A percentile compares a stretch with the other conserved stretches of the same genome.
phyloP scores from a whole-genome alignment of 2,329 filamentous ascomycete genomes.

The Colletotrichum phormii region DNA sequence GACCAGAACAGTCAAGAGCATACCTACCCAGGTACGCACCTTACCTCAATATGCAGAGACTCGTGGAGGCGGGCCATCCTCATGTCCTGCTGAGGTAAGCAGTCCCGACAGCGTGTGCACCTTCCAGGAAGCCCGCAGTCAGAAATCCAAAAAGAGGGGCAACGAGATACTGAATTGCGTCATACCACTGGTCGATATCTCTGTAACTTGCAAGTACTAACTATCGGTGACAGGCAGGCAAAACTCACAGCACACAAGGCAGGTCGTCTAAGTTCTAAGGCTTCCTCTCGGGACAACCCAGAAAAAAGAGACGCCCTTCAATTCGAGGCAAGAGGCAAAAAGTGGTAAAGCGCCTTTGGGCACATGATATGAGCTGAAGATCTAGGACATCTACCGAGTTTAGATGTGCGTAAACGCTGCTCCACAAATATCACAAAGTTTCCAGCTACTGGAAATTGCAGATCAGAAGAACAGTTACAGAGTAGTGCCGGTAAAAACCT shows the following conservation, averaged over 20 bases:
- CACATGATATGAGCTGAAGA: neutral
- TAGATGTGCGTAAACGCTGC: neutral
- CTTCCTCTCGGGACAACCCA: neutral
- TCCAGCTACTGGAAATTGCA: neutral
- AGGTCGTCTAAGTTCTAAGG: neutral
- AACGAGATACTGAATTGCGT: conserved; percentile 17
- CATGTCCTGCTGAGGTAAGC: conserved; percentile 23
- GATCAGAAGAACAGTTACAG: neutral
- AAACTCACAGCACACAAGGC: neutral
- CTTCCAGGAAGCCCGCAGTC: neutral
- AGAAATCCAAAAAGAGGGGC: neutral
- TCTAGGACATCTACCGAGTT: neutral
- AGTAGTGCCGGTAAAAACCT: neutral
- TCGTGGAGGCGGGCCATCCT: neutral
- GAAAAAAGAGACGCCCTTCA: neutral
- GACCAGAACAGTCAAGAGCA: neutral
- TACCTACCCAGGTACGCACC: too few species aligned
- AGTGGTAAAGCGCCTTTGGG: neutral
- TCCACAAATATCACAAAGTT: neutral
- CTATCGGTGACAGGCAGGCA: neutral
- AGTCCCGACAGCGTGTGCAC: neutral
- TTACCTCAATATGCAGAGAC: neutral
- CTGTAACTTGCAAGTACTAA: neutral
- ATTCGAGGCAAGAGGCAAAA: neutral
- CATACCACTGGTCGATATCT: neutral